A percentile compares a stretch with the other conserved stretches of the same genome.
phyloP scores from a whole-genome alignment of 129 eudicot genomes.

The Flaveria linearis region DNA sequence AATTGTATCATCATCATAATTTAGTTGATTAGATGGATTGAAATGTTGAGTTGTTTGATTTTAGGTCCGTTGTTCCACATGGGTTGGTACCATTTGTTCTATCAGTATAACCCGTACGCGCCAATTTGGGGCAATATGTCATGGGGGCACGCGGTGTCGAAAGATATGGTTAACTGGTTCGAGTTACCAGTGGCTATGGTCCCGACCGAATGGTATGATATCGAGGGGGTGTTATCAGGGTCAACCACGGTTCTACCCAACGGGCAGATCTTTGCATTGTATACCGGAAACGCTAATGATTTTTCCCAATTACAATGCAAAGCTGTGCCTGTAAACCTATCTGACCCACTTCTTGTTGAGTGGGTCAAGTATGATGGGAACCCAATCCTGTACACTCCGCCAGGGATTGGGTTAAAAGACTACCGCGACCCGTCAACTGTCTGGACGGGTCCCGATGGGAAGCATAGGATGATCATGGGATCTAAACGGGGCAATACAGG shows the following conservation, averaged over 20 bases:
- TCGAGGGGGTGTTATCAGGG: slow-evolving; percentile 84
- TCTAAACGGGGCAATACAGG: slow-evolving; percentile 62
- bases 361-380: slow-evolving; percentile 77
- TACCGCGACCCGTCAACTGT: slow-evolving; percentile 92
- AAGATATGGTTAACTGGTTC: slow-evolving; percentile 70
- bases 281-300: slow-evolving; percentile 62
- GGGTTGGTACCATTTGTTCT: slow-evolving; percentile 92
- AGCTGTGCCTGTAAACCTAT: slow-evolving; percentile 70
- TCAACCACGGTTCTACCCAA: slow-evolving; percentile 78
- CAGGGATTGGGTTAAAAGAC: slow-evolving; percentile 58
- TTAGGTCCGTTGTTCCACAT: slow-evolving; percentile 79
- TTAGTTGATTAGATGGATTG: neutral
- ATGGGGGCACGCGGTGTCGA: slow-evolving; percentile 92
- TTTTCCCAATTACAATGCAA: slow-evolving; percentile 66
- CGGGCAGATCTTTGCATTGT: slow-evolving; percentile 69
- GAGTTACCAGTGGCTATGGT: slow-evolving; percentile 69
- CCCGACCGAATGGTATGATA: slow-evolving; percentile 74
- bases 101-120: slow-evolving; percentile 76
- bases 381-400: slow-evolving; percentile 82
- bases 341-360: slow-evolving; percentile 84
- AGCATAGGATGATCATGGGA: slow-evolving; percentile 74
- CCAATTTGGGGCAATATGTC: slow-evolving; percentile 92
- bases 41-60: neutral
- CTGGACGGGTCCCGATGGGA: slow-evolving; percentile 77
- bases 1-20: no score